phyloP scores from a whole-genome alignment of 148 eudicot species.

The Linanthus parryae region DNA sequence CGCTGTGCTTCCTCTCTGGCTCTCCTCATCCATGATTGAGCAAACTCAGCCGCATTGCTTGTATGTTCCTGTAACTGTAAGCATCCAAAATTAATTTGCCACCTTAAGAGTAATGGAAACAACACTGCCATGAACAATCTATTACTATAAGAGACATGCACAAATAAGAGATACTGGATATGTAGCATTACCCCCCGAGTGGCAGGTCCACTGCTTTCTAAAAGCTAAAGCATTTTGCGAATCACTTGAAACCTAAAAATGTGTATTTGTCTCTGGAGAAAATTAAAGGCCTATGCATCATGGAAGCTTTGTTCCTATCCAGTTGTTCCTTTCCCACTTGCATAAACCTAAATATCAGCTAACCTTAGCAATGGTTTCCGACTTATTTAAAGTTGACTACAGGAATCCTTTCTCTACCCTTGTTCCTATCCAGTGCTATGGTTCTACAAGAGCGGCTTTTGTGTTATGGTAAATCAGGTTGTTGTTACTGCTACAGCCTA shows the following conservation, averaged over 20 bases:
- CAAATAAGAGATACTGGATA: background rate
- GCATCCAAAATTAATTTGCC: background rate
- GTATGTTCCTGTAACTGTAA: slow-evolving; percentile 13
- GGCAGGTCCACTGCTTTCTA: slow-evolving; percentile 5
- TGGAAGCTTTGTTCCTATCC: background rate
- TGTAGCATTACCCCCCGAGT: background rate
- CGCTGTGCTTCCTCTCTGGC: slow-evolving; percentile 16
- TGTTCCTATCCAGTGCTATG: too few species aligned
- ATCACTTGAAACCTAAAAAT: background rate
- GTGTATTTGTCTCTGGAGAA: too few species aligned
- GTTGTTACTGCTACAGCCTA: too few species aligned
- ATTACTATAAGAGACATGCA: background rate
- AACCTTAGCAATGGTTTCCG: too few species aligned
- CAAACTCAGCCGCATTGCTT: slow-evolving; percentile 14
- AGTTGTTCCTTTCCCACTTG: background rate
- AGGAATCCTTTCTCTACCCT: too few species aligned
- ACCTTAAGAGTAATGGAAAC: background rate
- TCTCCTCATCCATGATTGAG: slow-evolving; percentile 17
- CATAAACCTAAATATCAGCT: too few species aligned
- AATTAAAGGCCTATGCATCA: background rate
- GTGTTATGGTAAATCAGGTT: too few species aligned
- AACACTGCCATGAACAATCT: background rate
- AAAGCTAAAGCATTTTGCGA: background rate
- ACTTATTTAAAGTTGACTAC: too few species aligned
- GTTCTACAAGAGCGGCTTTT: too few species aligned